Evolutionary conservation across 1,284 basidiomycete genomes (phyloP).

Genomic region (Marasmius oreades): DNA sequence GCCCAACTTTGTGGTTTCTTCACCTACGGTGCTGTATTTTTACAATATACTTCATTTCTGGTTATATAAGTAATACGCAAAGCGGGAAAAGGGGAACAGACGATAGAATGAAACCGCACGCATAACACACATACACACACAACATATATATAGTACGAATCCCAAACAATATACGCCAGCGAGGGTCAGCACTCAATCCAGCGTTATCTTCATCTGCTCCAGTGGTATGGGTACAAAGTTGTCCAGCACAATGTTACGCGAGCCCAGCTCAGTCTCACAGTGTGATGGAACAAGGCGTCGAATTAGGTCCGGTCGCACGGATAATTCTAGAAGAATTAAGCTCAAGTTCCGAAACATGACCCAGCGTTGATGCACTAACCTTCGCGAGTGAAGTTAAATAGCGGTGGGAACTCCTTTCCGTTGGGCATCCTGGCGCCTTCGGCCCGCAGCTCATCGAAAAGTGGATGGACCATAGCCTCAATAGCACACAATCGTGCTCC

Average conservation of each 20-base stretch:
- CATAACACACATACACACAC: neutral
- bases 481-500: conserved; percentile 88
- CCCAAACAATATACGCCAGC: conserved; percentile 10
- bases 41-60: neutral
- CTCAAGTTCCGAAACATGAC: neutral
- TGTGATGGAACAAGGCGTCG: conserved; percentile 87
- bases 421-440: conserved; percentile 95
- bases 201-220: conserved; percentile 86
- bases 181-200: conserved; percentile 56
- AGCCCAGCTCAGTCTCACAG: conserved; percentile 85
- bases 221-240: conserved; percentile 93
- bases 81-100: conserved; percentile 5
- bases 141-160: conserved; percentile 8
- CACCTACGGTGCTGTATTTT: no score
- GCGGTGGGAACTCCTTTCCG: conserved; percentile 89
- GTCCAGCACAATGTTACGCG: conserved; percentile 85
- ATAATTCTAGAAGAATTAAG: conserved; percentile 68
- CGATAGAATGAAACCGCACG: conserved; percentile 4
- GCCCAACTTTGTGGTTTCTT: no score
- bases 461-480: conserved; percentile 93
- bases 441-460: conserved; percentile 94
- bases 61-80: conserved; percentile 13
- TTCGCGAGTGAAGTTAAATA: conserved; percentile 97
- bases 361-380: conserved; percentile 50
- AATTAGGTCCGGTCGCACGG: conserved; percentile 93